Evolutionary conservation across 78 protist species (phyloP).

Genomic region (Emiliania huxleyi): DNA sequence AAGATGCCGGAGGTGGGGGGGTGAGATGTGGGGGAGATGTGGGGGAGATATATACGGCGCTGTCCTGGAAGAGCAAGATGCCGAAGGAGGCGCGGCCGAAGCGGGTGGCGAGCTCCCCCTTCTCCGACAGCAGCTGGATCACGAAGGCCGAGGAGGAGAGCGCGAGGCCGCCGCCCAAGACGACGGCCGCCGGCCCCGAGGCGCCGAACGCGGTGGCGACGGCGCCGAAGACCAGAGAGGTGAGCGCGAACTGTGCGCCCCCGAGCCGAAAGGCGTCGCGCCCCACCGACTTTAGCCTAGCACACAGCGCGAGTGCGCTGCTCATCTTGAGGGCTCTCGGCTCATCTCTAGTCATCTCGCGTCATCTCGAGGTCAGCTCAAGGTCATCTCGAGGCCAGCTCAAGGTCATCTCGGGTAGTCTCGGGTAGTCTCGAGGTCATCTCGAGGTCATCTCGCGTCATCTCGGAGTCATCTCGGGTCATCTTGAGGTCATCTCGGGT

Average conservation of each 20-base stretch:
- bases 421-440: no score
- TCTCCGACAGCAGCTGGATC: conserved; percentile 11
- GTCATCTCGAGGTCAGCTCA: no score
- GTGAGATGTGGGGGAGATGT: no score
- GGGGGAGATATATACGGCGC: no score
- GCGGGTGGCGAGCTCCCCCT: not conserved
- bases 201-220: not conserved
- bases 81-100: conserved; percentile 21
- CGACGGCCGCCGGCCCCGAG: not conserved
- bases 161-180: conserved; percentile 1
- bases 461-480: no score
- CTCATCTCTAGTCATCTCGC: no score
- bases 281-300: not conserved
- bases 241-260: not conserved
- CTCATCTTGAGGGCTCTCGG: no score
- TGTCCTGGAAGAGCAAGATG: conserved; percentile 25
- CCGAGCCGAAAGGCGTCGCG: conserved; percentile 5
- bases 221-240: not conserved
- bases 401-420: no score
- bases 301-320: no score
- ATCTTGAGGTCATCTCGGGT: no score
- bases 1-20: conserved; percentile 20
- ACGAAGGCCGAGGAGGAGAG: conserved; percentile 25
- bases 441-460: no score
- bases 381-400: no score